Conservation (phyloP, 805 yeast genomes). For the Wickerhamomyces ciferrii region DNA sequence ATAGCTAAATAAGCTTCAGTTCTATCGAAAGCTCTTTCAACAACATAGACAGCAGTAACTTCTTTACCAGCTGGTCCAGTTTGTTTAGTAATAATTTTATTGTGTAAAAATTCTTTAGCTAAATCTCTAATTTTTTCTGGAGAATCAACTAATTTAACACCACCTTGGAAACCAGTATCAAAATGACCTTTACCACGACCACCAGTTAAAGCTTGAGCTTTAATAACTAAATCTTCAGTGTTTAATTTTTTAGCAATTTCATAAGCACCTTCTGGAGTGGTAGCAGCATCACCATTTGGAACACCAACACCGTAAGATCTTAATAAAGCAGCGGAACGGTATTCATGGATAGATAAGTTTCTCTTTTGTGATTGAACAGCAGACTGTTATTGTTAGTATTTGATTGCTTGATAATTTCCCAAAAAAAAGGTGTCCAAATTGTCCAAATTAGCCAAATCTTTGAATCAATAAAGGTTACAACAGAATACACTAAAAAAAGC, state of each 20-base stretch:
- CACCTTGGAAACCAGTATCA: conserved; percentile 93
- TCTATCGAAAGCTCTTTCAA: conserved; percentile 88
- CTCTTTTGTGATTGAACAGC: conserved; percentile 37
- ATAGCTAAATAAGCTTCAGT: conserved; percentile 96
- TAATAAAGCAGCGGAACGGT: conserved; percentile 86
- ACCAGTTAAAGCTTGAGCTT: conserved; percentile 98
- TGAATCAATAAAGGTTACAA: too few relatives aligned
- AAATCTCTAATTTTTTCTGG: conserved; percentile 83
- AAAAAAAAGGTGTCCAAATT: not conserved
- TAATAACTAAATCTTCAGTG: conserved; percentile 82
- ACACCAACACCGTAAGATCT: conserved; percentile 80
- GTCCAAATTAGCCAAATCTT: not conserved
- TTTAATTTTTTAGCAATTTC: conserved; percentile 72
- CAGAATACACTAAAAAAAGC: too few relatives aligned
- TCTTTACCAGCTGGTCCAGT: conserved; percentile 96
- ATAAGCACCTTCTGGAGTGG: conserved; percentile 84
- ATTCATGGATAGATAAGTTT: conserved; percentile 89
- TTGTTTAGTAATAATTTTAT: conserved; percentile 95
- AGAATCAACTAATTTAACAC: conserved; percentile 84
- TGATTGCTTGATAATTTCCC: too few relatives aligned
- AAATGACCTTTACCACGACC: conserved; percentile 99
- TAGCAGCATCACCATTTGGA: conserved; percentile 89
- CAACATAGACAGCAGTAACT: conserved; percentile 94
- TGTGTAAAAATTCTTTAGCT: conserved; percentile 85
- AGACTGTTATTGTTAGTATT: conserved; percentile 4